phyloP scores from a whole-genome alignment of 306 rosid genomes.

The Begonia loranthoides region DNA sequence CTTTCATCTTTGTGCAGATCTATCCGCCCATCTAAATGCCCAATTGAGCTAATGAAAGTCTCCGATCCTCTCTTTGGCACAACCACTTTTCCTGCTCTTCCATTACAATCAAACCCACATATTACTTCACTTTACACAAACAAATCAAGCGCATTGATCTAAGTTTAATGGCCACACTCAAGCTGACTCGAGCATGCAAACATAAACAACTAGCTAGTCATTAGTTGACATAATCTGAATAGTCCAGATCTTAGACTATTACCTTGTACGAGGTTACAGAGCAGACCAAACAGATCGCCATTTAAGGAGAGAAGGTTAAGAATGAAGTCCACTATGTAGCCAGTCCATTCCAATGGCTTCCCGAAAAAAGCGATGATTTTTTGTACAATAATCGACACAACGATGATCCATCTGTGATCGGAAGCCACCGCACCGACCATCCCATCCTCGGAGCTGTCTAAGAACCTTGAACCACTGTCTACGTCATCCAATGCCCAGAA shows the following conservation, averaged over 20 bases:
- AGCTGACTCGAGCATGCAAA: no score
- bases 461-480: constrained; percentile 19
- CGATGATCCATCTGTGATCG: constrained; percentile 39
- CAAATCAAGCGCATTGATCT: no score
- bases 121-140: background rate
- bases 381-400: constrained; percentile 38
- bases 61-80: constrained; percentile 49
- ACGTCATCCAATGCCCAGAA: constrained; percentile 19
- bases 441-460: constrained; percentile 28
- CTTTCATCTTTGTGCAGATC: constrained; percentile 23
- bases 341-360: constrained; percentile 53
- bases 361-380: constrained; percentile 35
- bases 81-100: constrained; percentile 34
- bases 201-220: no score
- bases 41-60: constrained; percentile 52
- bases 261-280: constrained; percentile 42
- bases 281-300: constrained; percentile 29
- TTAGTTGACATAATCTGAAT: no score
- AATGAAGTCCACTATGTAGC: constrained; percentile 42
- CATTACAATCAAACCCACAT: constrained; percentile 7
- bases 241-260: background rate
- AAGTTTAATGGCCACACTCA: no score
- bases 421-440: constrained; percentile 9
- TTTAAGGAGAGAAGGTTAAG: constrained; percentile 60
- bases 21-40: constrained; percentile 45